These are phyloP conservation scores for Chrysanthemum makinoi DNA, from an alignment of 129 eudicot species.

Conservation along the genomic window DNA sequence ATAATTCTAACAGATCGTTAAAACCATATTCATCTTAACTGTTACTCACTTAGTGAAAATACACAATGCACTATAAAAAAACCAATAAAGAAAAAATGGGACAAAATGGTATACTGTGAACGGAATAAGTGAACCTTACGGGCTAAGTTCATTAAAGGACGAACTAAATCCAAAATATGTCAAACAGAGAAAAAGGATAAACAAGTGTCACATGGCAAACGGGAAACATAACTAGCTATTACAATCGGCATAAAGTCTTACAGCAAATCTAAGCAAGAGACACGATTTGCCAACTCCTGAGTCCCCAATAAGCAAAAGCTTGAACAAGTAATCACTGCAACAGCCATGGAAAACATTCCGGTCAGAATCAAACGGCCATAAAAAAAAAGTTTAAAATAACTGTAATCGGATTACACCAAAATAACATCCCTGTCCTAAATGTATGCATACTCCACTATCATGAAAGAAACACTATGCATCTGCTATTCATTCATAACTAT, in stretches of 20 bases:
- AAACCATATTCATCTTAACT: not conserved
- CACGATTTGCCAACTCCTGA: conserved; percentile 86
- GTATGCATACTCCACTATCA: not conserved
- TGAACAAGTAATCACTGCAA: conserved; percentile 79
- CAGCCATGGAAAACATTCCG: conserved; percentile 5
- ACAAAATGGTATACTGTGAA: not conserved
- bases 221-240: not conserved
- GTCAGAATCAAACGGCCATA: not conserved
- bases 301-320: conserved; percentile 71
- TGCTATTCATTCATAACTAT: not conserved
- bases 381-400: not conserved
- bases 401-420: not conserved
- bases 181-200: too few relatives aligned
- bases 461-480: too few relatives aligned
- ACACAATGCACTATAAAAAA: not conserved
- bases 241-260: conserved; percentile 26
- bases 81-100: not conserved
- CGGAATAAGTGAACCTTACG: not conserved
- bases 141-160: not conserved
- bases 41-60: not conserved
- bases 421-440: not conserved
- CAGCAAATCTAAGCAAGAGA: conserved; percentile 76
- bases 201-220: too few relatives aligned
- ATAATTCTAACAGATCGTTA: not conserved
- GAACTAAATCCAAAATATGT: not conserved